Evolutionary conservation across 306 rosid genomes (phyloP), one percentile per base, ranked within the genome.

Genomic region (Malus fusca): DNA sequence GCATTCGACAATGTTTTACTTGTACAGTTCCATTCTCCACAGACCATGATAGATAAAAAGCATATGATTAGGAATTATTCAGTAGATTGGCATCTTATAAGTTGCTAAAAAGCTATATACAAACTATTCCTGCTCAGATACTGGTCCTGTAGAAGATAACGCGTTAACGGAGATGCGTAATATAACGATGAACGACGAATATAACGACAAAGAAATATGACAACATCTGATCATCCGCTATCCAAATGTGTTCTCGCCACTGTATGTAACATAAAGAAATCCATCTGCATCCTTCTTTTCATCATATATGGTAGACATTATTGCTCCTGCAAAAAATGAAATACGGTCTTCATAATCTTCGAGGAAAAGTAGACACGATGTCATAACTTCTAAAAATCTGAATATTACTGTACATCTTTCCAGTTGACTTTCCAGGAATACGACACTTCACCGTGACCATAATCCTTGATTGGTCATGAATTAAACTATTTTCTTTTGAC

Each of bases 181-280:
- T 9, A 23, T 46, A 46, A 46, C 7, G 18, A 46, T 4, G 17
- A 22, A 22, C 10, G 4, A 22, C 5, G 4, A 22, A 35, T 33
- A 37, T 15, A 66, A 35, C 0, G 8, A 66, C 4, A 59, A 5
- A 4, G 18, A 58, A 66, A 68, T 44, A 4, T 23, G 55, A 25
- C 6, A 12, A 18, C 26, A 51, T 73, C 77, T 15, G 28, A 23
- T 33, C 52, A 23, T 33, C 52, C 2, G 56, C 77, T 77, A 81
- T 23, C 89, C 89, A 52, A 86, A 86, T 71, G 89, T 86, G 81
- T 86, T 86, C 75, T 86, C 89, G 71, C 89, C 87, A 44, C 89
- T 80, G 79, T 86, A 86, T 44, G 79, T 80, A 15, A 86, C 81
- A 11, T 83, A 83, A 19, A 83, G 81, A 67, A 83, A 83, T 33